Conservation (phyloP, 768 basidiomycete species). For the Phanerochaete carnosa region DNA sequence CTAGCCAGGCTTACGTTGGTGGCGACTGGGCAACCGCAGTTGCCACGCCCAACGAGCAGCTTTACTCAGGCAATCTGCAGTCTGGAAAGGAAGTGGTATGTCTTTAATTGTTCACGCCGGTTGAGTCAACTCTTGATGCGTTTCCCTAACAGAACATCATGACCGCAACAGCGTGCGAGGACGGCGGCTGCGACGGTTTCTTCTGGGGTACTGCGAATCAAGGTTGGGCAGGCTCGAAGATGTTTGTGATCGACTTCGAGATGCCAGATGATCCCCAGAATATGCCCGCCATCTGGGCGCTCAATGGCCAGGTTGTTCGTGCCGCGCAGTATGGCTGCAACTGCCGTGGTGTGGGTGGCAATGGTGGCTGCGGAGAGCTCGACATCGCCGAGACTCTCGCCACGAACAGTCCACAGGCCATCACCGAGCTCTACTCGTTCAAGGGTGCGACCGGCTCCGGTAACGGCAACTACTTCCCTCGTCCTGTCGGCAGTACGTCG, state of each 20-base stretch:
- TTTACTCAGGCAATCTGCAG: conserved; percentile 11
- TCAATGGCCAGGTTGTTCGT: conserved; percentile 27
- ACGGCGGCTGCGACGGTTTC: conserved; percentile 23
- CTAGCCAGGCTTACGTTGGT: conserved; percentile 27
- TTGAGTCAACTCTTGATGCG: not conserved
- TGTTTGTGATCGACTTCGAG: conserved; percentile 25
- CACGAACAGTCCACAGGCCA: conserved; percentile 18
- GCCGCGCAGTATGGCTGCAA: conserved; percentile 30
- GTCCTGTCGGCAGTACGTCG: conserved; percentile 15
- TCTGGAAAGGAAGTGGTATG: conserved; percentile 13
- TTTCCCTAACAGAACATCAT: conserved; percentile 23
- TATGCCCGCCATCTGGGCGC: conserved; percentile 27
- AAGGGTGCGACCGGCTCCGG: conserved; percentile 28
- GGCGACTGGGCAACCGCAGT: conserved; percentile 21
- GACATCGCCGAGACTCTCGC: conserved; percentile 27
- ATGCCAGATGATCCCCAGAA: conserved; percentile 22
- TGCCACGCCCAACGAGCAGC: conserved; percentile 20
- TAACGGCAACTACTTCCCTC: conserved; percentile 19
- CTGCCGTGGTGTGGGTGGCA: conserved; percentile 25
- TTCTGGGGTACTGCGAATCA: conserved; percentile 27
- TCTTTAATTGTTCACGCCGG: not conserved
- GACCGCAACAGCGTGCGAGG: conserved; percentile 19
- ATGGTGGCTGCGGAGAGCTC: conserved; percentile 24
- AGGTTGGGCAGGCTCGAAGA: conserved; percentile 25
- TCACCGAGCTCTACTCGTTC: conserved; percentile 29